phyloP scores from a whole-genome alignment of 139 green algal genomes.

The Haematococcus lacustris region DNA sequence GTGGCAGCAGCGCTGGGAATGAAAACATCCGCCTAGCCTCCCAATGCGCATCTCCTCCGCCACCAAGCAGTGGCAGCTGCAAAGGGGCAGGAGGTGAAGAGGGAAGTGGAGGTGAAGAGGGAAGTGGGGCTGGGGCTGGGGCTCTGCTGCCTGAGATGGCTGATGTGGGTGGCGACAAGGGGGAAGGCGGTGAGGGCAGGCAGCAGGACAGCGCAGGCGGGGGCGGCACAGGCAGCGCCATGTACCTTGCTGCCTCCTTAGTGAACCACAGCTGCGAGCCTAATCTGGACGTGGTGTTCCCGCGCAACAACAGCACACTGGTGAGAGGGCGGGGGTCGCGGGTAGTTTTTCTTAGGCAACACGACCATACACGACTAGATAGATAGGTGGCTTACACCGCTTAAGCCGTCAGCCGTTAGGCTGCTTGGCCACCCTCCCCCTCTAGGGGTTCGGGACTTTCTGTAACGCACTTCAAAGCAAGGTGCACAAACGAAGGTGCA shows the following conservation, averaged over 20 bases:
- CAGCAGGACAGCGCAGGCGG: background rate
- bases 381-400: too few relatives aligned
- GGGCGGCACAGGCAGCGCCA: background rate
- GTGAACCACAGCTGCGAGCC: constrained; percentile 58
- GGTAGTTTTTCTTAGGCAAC: background rate
- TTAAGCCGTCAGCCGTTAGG: too few relatives aligned
- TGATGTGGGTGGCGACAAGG: background rate
- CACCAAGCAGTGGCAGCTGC: background rate
- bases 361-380: background rate
- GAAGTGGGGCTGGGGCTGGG: background rate
- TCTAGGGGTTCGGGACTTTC: too few relatives aligned
- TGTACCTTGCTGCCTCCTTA: background rate
- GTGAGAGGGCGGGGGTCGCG: background rate
- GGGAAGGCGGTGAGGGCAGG: background rate
- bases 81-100: background rate
- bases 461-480: too few relatives aligned
- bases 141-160: background rate
- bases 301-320: constrained; percentile 21
- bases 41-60: too few relatives aligned
- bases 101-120: background rate
- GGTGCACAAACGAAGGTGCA: too few relatives aligned
- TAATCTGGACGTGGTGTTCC: constrained; percentile 41
- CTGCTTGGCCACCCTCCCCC: too few relatives aligned
- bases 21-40: too few relatives aligned
- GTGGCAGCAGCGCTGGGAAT: too few relatives aligned